Conservation (phyloP, 371 early-diverging fungal genomes). For the Syncephalastrum racemosum region DNA sequence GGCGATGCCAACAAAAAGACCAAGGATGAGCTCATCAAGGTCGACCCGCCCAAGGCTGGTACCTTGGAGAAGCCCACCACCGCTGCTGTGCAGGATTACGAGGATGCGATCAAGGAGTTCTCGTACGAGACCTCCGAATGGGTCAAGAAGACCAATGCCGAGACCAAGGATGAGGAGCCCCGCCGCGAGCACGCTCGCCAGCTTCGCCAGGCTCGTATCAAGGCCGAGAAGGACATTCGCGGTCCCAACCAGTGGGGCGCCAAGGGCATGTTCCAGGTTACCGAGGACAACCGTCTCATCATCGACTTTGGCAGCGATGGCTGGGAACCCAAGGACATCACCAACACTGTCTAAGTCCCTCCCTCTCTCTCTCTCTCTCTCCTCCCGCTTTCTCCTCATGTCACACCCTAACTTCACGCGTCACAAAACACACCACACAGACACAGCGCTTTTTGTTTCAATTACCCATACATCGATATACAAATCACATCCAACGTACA, state of each 20-base stretch:
- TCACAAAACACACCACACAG: too few relatives aligned
- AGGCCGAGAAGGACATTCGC: conserved; percentile 34
- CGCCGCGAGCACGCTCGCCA: conserved; percentile 26
- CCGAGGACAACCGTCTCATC: conserved; percentile 14
- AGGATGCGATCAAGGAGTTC: conserved; percentile 23
- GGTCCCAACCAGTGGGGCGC: conserved; percentile 36
- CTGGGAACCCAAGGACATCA: conserved; percentile 24
- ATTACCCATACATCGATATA: too few relatives aligned
- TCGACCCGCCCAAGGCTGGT: conserved; percentile 18
- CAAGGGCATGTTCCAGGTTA: conserved; percentile 21
- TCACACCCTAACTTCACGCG: too few relatives aligned
- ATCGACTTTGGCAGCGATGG: conserved; percentile 21
- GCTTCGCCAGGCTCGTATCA: conserved; percentile 32
- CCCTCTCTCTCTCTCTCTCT: too few relatives aligned
- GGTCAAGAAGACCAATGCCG: conserved; percentile 16
- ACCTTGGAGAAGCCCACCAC: conserved; percentile 11
- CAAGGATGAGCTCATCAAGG: conserved; percentile 28
- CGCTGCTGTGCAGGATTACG: conserved; percentile 21
- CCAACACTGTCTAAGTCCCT: conserved; percentile 20
- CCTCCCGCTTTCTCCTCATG: too few relatives aligned
- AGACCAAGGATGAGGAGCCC: conserved; percentile 7
- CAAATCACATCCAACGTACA: too few relatives aligned
- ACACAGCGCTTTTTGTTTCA: too few relatives aligned
- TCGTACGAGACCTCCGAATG: conserved; percentile 29
- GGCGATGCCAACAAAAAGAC: conserved; percentile 27